phyloP scores from a whole-genome alignment of 179 eudicot species.

The Drosera spatulata region DNA sequence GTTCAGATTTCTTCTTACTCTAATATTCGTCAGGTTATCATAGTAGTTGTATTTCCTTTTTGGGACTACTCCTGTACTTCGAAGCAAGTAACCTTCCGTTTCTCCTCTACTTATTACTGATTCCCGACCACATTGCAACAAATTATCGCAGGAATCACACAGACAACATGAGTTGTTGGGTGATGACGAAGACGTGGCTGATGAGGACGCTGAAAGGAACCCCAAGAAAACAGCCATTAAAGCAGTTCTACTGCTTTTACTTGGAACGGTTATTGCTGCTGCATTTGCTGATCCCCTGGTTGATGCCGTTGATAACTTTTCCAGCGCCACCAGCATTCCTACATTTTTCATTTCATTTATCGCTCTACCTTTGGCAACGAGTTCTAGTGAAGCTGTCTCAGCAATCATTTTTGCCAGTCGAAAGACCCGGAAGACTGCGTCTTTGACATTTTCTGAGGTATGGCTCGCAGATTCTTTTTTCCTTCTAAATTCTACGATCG shows the following conservation, averaged over 20 bases:
- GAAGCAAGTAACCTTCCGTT: too few relatives aligned
- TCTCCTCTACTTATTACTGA: too few relatives aligned
- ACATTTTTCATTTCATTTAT: slow-evolving; percentile 89
- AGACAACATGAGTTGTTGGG: slow-evolving; percentile 28
- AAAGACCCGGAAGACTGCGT: slow-evolving; percentile 11
- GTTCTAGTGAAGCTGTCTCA: slow-evolving; percentile 89
- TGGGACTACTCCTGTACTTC: too few relatives aligned
- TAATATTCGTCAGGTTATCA: too few relatives aligned
- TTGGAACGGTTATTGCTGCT: slow-evolving; percentile 62
- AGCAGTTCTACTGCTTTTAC: slow-evolving; percentile 40
- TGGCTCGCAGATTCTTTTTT: too few relatives aligned
- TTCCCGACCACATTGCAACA: too few relatives aligned
- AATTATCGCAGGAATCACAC: slow-evolving; percentile 18
- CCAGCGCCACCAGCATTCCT: slow-evolving; percentile 49
- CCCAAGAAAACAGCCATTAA: slow-evolving; percentile 26
- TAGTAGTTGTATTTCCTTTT: too few relatives aligned
- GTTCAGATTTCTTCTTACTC: too few relatives aligned
- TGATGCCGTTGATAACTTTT: slow-evolving; percentile 1
- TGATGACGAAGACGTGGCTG: slow-evolving; percentile 39
- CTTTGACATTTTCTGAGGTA: slow-evolving; percentile 8
- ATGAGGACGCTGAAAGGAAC: slow-evolving; percentile 28
- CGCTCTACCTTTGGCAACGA: slow-evolving; percentile 62
- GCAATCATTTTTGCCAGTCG: slow-evolving; percentile 76
- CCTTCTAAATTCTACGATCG: too few relatives aligned
- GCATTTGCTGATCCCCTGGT: slow-evolving; percentile 73